These are phyloP conservation scores for Avena eriantha DNA, from an alignment of 176 grass and related monocot species.

Conservation along the genomic window DNA sequence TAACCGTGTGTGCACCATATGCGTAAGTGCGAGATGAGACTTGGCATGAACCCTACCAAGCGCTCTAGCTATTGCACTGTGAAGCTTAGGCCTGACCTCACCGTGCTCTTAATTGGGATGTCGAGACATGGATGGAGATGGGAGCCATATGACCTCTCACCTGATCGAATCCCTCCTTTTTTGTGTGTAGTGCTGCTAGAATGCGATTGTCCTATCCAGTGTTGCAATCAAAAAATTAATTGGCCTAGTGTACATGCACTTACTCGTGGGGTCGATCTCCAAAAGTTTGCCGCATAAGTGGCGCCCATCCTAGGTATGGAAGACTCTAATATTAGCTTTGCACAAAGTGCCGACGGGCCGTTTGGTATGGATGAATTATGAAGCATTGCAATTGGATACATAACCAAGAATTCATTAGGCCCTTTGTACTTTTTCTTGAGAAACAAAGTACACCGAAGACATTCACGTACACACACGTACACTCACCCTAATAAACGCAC, in stretches of 20 bases:
- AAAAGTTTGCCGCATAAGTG: background rate
- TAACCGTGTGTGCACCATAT: background rate
- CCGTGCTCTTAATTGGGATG: background rate
- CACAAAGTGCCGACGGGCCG: background rate
- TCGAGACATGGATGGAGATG: slow-evolving; percentile 41
- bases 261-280: slow-evolving; percentile 4
- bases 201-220: slow-evolving; percentile 6
- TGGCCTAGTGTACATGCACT: slow-evolving; percentile 44
- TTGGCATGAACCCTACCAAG: background rate
- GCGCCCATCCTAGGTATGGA: slow-evolving; percentile 7
- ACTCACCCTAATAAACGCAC: too few species aligned
- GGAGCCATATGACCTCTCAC: slow-evolving; percentile 38
- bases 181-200: background rate
- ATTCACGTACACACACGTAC: too few species aligned
- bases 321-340: background rate
- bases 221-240: background rate
- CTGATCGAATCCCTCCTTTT: slow-evolving; percentile 30
- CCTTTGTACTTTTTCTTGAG: background rate
- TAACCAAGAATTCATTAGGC: background rate
- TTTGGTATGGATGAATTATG: background rate
- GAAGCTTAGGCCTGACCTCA: slow-evolving; percentile 8
- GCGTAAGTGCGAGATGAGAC: background rate
- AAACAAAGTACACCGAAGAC: too few species aligned
- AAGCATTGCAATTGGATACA: background rate
- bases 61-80: slow-evolving; percentile 5